These are phyloP conservation scores for Sordariomycetes sp. DNA, from an alignment of 2,329 filamentous ascomycete genomes.

Conservation along the genomic window DNA sequence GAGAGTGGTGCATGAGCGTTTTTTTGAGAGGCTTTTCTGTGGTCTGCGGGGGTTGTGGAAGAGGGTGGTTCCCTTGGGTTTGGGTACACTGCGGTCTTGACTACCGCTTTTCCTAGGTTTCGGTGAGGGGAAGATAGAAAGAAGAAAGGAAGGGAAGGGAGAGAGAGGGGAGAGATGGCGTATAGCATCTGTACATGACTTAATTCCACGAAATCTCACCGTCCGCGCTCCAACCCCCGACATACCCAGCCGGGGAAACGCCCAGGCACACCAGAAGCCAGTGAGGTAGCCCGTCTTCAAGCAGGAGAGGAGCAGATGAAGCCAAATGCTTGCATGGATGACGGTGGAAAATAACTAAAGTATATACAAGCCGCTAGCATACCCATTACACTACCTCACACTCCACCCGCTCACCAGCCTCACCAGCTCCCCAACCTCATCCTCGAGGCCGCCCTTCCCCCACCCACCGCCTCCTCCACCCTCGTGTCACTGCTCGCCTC, in stretches of 20 bases:
- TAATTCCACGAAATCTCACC: not conserved
- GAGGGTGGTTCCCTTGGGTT: no score
- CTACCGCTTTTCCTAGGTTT: no score
- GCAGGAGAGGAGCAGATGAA: not conserved
- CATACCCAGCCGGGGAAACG: not conserved
- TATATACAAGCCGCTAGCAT: not conserved
- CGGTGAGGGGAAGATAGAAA: no score
- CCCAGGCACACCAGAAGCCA: not conserved
- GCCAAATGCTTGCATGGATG: not conserved
- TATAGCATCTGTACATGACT: not conserved
- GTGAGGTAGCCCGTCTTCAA: no score
- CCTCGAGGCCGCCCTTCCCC: not conserved
- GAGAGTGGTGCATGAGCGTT: not conserved
- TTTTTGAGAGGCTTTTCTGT: not conserved
- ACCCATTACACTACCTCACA: not conserved
- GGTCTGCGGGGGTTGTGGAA: no score
- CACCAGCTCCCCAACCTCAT: not conserved
- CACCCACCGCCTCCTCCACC: not conserved
- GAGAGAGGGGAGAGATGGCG: not conserved
- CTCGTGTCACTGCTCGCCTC: not conserved
- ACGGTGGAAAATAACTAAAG: not conserved
- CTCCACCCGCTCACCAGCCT: not conserved
- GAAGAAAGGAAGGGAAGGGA: not conserved
- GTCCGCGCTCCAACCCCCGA: not conserved
- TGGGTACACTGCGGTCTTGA: no score